Evolutionary conservation across 345 rosid species (phyloP).

Genomic region (Dipteronia sinensis): DNA sequence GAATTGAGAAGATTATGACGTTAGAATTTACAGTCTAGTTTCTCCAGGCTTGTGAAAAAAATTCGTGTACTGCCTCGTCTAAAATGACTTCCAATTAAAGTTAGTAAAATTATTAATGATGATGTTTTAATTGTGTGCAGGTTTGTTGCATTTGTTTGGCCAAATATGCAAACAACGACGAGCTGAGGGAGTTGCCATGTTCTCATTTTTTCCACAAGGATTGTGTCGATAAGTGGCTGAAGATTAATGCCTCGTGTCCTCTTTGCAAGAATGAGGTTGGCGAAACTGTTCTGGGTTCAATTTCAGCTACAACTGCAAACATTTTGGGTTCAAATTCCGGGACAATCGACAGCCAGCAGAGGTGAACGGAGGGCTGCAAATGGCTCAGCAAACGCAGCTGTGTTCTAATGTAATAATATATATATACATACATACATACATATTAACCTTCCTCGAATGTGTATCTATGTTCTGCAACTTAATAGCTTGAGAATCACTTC

Average conservation of each 20-base stretch:
- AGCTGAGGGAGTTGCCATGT: constrained; percentile 89
- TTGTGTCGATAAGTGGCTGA: constrained; percentile 96
- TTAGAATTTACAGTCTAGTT: neutral
- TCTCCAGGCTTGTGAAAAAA: neutral
- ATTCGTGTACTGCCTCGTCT: neutral
- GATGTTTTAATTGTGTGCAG: constrained; percentile 32
- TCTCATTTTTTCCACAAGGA: constrained; percentile 93
- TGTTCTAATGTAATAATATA: constrained; percentile 28
- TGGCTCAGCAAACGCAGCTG: constrained; percentile 31
- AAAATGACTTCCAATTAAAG: neutral
- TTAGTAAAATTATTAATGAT: neutral
- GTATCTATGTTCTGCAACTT: constrained; percentile 7
- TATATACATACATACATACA: neutral
- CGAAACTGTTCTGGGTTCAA: constrained; percentile 45
- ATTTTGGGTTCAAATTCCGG: constrained; percentile 39
- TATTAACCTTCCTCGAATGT: neutral
- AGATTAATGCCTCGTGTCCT: constrained; percentile 91
- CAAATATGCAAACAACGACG: constrained; percentile 89
- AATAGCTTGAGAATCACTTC: constrained; percentile 21
- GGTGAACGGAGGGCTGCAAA: constrained; percentile 41
- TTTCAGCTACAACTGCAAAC: constrained; percentile 39
- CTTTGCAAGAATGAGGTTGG: constrained; percentile 92
- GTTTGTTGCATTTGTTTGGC: constrained; percentile 98
- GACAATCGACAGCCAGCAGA: constrained; percentile 27
- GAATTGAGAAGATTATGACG: neutral